Evolutionary conservation across 257 asterid species (phyloP).

Genomic region (Primulina eburnea): DNA sequence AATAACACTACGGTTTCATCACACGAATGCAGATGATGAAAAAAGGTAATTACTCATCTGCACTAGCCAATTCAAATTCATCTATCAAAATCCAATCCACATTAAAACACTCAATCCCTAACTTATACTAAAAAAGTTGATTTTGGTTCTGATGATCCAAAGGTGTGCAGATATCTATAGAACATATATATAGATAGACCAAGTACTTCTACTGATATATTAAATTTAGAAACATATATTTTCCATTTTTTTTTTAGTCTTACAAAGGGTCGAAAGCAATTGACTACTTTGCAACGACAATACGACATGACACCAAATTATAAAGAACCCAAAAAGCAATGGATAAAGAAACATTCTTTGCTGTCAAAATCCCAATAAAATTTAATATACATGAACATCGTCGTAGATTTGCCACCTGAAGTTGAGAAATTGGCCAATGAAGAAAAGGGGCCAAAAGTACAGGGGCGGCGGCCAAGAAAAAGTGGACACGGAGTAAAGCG

Average conservation of each 20-base stretch:
- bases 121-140: too few species aligned
- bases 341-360: neutral
- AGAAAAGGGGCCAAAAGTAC: slow-evolving; percentile 80
- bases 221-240: too few species aligned
- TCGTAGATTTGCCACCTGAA: slow-evolving; percentile 54
- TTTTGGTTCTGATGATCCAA: too few species aligned
- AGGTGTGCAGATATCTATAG: too few species aligned
- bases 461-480: slow-evolving; percentile 92
- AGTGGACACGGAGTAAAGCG: slow-evolving; percentile 64
- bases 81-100: neutral
- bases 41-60: too few species aligned
- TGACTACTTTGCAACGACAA: neutral
- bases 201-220: too few species aligned
- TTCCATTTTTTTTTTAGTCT: neutral
- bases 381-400: neutral
- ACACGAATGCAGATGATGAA: too few species aligned
- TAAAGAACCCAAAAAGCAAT: neutral
- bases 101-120: too few species aligned
- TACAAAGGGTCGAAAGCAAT: neutral
- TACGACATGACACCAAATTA: neutral
- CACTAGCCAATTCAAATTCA: too few species aligned
- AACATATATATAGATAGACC: neutral
- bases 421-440: slow-evolving; percentile 84
- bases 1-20: too few species aligned
- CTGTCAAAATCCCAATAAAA: slow-evolving; percentile 5